phyloP scores from a whole-genome alignment of 257 asterid species.

The Gynochthodes officinalis region DNA sequence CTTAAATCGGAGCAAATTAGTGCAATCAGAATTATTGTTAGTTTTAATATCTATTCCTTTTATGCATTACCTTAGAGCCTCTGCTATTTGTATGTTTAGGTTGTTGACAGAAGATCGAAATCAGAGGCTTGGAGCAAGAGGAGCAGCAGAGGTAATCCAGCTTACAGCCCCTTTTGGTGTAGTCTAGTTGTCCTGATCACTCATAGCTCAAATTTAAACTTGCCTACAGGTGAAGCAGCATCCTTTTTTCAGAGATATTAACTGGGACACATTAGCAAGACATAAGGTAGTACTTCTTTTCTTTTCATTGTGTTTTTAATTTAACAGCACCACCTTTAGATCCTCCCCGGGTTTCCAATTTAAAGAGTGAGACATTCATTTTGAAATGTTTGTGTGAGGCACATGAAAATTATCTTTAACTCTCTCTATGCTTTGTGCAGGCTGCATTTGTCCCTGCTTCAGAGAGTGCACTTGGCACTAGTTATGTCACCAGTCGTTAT shows the following conservation, averaged over 20 bases:
- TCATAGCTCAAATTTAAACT: constrained; percentile 2
- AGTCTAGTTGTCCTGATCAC: neutral
- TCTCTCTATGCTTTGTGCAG: constrained; percentile 41
- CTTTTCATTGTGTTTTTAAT: neutral
- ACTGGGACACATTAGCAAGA: constrained; percentile 98
- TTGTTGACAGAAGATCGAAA: constrained; percentile 92
- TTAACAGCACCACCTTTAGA: neutral
- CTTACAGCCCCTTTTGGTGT: neutral
- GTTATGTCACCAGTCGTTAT: constrained; percentile 91
- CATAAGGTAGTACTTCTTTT: constrained; percentile 69
- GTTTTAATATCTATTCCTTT: neutral
- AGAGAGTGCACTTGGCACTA: constrained; percentile 88
- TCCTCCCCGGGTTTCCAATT: neutral
- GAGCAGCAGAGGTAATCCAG: constrained; percentile 79
- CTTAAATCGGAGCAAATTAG: neutral
- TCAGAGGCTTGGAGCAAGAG: constrained; percentile 92
- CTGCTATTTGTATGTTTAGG: constrained; percentile 33
- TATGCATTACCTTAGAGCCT: constrained; percentile 3
- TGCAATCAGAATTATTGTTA: neutral
- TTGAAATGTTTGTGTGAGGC: neutral
- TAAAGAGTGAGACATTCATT: neutral
- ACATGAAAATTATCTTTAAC: neutral
- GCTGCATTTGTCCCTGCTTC: constrained; percentile 96
- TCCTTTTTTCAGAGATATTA: constrained; percentile 85
- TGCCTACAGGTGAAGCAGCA: constrained; percentile 84